A percentile compares a stretch with the other conserved stretches of the same genome.
Conservation (phyloP, 2,329 filamentous ascomycete genomes). For the Exserohilum turcica region DNA sequence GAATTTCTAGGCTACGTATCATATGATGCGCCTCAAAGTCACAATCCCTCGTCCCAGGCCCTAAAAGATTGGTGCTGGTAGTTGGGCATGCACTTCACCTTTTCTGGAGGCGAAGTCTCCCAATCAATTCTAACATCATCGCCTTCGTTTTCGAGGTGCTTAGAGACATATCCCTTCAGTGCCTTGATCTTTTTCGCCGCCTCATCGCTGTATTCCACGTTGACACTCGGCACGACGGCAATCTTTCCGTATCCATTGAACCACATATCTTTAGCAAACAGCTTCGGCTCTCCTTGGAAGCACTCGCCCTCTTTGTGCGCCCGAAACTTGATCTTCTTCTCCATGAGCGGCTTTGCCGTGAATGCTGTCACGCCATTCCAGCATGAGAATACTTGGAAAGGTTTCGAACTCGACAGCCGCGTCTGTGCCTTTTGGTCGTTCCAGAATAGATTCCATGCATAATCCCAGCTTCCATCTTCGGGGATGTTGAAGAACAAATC, state of each 20-base stretch:
- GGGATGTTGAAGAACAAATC: slow-evolving; percentile 63
- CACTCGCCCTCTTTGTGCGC: slow-evolving; percentile 53
- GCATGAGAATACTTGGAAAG: slow-evolving; percentile 66
- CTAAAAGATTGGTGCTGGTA: slow-evolving; percentile 19
- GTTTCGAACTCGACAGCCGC: slow-evolving; percentile 47
- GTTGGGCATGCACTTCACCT: slow-evolving; percentile 56
- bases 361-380: slow-evolving; percentile 64
- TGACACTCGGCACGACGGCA: slow-evolving; percentile 62
- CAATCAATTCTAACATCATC: slow-evolving; percentile 50
- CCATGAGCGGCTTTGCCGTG: slow-evolving; percentile 55
- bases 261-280: slow-evolving; percentile 64
- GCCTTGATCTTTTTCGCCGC: slow-evolving; percentile 55
- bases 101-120: slow-evolving; percentile 51
- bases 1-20: no score
- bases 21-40: background rate
- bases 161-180: slow-evolving; percentile 56
- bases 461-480: slow-evolving; percentile 54
- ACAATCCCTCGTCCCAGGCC: slow-evolving; percentile 16
- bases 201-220: slow-evolving; percentile 60
- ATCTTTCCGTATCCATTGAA: slow-evolving; percentile 52
- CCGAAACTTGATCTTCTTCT: slow-evolving; percentile 55
- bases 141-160: slow-evolving; percentile 40
- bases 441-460: slow-evolving; percentile 52
- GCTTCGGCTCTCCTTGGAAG: slow-evolving; percentile 59
- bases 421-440: slow-evolving; percentile 49